Evolutionary conservation across 371 early-diverging fungal genomes (phyloP), one percentile per base, ranked within the genome.

Genomic region (Mortierella sp.): DNA sequence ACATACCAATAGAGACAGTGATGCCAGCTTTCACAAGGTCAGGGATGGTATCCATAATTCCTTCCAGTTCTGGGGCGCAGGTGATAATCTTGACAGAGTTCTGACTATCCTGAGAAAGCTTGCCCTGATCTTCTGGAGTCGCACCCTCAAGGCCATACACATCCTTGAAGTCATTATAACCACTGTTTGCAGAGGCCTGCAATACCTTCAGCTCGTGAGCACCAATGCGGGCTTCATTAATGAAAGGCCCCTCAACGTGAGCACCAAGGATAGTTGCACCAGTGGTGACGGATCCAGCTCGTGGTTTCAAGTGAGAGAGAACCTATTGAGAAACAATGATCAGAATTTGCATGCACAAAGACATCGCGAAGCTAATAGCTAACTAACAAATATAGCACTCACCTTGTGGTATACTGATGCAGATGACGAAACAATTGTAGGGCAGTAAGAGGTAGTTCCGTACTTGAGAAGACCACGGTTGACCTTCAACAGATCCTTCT

Each of bases 161-260:
- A 16, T 86, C 88, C 63, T 93, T 89, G 65, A 96, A 87, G 66
- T 93, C 94, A 3, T 68, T 64, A 19, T 92, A 87, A 19, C 96
- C 95, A 69, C 90, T 86, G 67, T 87, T 84, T 13, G 95, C 94
- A 5, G 86, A 78, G 22, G 76, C 72, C 58, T 87, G 88, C 53
- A 96, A 86, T 3, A 90, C 90, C n/a, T 78, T 83, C 62, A 89
- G 84, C 48, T 95, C 90, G 68, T 96, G 96, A 0, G 95, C 96
- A 41, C 96, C 96, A 65, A 92, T 92, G 70, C 94, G 92, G 36
- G 86, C 84, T 33, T 88, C 88, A 55, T 88, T 88, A 60, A 95
- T 93, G 77, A 96, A 96, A 21, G 96, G 95, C 3, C 96, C 96
- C 80, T 96, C 96, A 19, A 95, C 77, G 80, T 96, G 96, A 9